These are phyloP conservation scores for Phytophthora multivora DNA, from an alignment of 352 stramenopile genomes.

Conservation along the genomic window DNA sequence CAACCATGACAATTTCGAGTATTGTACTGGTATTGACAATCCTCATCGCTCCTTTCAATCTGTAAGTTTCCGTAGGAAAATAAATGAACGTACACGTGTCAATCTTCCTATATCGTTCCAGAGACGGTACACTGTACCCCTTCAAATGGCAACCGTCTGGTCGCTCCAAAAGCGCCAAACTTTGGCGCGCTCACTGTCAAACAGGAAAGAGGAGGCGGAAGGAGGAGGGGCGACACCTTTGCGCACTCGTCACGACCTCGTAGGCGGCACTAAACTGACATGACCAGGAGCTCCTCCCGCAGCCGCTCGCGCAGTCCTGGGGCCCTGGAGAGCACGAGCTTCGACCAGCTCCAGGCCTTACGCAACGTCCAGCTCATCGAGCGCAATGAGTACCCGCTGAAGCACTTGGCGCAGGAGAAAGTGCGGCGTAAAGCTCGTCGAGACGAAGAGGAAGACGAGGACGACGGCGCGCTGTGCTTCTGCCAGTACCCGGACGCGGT, in stretches of 20 bases:
- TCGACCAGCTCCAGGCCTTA: slow-evolving; percentile 73
- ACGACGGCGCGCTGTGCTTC: slow-evolving; percentile 56
- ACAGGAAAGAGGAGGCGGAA: too few species aligned
- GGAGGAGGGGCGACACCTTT: not conserved
- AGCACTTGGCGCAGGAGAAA: slow-evolving; percentile 49
- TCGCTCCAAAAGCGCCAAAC: too few species aligned
- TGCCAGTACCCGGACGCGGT: slow-evolving; percentile 51
- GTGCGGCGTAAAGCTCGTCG: slow-evolving; percentile 36
- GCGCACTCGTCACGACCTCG: too few species aligned
- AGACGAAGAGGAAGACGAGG: slow-evolving; percentile 47
- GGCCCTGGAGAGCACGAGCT: slow-evolving; percentile 26
- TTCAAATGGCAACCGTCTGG: not conserved
- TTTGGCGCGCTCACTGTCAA: too few species aligned
- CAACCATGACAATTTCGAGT: not conserved
- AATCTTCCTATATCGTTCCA: too few species aligned
- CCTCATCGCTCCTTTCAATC: not conserved
- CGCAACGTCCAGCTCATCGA: slow-evolving; percentile 65
- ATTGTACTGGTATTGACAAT: not conserved
- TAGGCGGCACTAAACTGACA: not conserved
- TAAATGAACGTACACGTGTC: too few species aligned
- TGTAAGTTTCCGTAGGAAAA: not conserved
- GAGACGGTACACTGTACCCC: not conserved
- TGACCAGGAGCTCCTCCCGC: slow-evolving; percentile 7
- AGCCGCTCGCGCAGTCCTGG: not conserved
- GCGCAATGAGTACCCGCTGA: slow-evolving; percentile 78